Base-by-base conservation (phyloP, 441 rosid genomes). In the Isatis lusitanica region DNA sequence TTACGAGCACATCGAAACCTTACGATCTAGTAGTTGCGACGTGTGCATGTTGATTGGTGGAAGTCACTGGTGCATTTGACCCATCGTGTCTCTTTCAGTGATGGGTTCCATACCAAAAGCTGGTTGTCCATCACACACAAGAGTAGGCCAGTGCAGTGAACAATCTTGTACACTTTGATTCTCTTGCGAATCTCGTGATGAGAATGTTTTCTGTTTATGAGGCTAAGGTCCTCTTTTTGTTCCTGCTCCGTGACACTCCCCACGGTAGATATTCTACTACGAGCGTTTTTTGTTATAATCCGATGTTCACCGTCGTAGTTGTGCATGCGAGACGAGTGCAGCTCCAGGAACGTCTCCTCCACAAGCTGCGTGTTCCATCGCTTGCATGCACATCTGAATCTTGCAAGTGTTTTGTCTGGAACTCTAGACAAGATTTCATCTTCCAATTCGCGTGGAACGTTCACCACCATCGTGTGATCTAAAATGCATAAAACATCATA, bases 1-100 rank as follows among this genome's bases (percentile, higher is more conserved):
- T 57, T 57, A 57, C 42, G 24, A 57, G 62, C 42, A 57, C 62
- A 57, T 4, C 26, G 62, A 57, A 57, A 57, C 62, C 62, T 33
- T 33, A 57, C 40, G 62, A 57, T 35, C 16, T 16, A 33, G 42
- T 57, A 57, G 42, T 11, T 17, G 26, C 8, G 24, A 5, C 33
- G 42, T 16, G 26, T 57, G 18, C 28, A 30, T 57, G 62, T 21
- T 21, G 24, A 21, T 9, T 55, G 60, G 60, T 18, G 61, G 12
- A 56, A 56, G 40, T 56, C 40, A 15, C 61, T 56, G 61, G 24
- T 6, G 26, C 26, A 57, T 57, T 33, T 57, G n/a, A 57, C 6
- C 60, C 39, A 55, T 55, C 39, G 6, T 30, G 42, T 57, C 24
- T 33, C 62, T 16, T 57, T 33, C n/a, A 33, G 16, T 33, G 16